Evolutionary conservation across 2,329 filamentous ascomycete genomes (phyloP).

Genomic region (Zymoseptoria brevis): DNA sequence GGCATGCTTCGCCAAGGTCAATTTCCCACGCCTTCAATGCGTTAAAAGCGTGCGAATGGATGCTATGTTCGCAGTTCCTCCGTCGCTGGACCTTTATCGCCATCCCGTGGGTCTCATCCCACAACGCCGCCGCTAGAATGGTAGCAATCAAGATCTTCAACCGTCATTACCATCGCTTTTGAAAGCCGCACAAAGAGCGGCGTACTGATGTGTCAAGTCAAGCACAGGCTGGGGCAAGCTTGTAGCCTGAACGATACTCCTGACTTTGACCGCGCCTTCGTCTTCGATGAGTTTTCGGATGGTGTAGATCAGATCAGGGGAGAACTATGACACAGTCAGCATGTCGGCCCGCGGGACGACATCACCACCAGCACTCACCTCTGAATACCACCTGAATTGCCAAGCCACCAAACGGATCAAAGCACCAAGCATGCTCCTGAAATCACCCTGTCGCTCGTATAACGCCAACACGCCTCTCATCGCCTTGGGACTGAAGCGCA

Average conservation of each 20-base stretch:
- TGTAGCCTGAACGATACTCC: conserved; percentile 94
- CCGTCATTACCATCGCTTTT: conserved; percentile 87
- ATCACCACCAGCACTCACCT: conserved; percentile 45
- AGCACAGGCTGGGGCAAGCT: conserved; percentile 87
- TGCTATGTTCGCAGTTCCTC: background rate
- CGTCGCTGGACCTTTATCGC: background rate
- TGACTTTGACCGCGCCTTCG: conserved; percentile 92
- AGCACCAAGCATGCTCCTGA: conserved; percentile 71
- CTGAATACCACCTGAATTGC: conserved; percentile 99
- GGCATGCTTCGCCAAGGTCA: background rate
- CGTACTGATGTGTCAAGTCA: conserved; percentile 93
- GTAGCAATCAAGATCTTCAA: conserved; percentile 33
- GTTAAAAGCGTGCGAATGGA: background rate
- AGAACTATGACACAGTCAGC: conserved; percentile 54
- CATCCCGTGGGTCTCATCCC: background rate
- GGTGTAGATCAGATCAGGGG: conserved; percentile 76
- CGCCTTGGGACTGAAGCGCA: conserved; percentile 88
- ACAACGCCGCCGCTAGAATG: background rate
- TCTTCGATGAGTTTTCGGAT: conserved; percentile 93
- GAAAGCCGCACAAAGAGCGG: conserved; percentile 87
- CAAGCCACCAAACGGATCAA: conserved; percentile 88
- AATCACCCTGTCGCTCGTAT: conserved; percentile 70
- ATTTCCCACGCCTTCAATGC: background rate
- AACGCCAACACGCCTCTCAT: conserved; percentile 75
- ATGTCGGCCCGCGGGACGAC: background rate